Evolutionary conservation across 202 grass and related monocot species (phyloP).

Genomic region (Saccharum hybrid): DNA sequence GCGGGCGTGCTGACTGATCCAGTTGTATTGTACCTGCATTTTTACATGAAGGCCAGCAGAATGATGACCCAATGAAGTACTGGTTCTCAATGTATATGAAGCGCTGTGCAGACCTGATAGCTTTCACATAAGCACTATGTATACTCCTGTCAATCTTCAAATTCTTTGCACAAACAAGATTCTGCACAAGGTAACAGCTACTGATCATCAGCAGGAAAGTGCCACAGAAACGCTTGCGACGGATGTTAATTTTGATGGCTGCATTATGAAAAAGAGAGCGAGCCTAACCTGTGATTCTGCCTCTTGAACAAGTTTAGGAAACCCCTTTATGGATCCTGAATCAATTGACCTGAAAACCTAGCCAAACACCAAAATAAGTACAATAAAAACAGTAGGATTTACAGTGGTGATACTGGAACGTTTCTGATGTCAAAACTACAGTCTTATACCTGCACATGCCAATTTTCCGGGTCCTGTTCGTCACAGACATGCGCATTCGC

Average conservation of each 20-base stretch:
- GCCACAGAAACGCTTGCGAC: background rate
- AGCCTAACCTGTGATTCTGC: conserved; percentile 68
- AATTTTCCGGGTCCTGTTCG: conserved; percentile 79
- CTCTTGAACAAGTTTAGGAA: conserved; percentile 92
- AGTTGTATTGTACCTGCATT: conserved; percentile 70
- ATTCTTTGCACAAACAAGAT: conserved; percentile 93
- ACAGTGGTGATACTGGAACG: background rate
- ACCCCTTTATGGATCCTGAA: conserved; percentile 90
- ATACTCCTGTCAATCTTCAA: conserved; percentile 92
- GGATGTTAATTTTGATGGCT: background rate
- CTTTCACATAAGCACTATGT: conserved; percentile 92
- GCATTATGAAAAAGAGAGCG: background rate
- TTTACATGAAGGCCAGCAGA: conserved; percentile 80
- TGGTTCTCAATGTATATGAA: conserved; percentile 98
- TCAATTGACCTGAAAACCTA: conserved; percentile 93
- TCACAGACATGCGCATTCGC: conserved; percentile 65
- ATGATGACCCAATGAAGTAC: conserved; percentile 95
- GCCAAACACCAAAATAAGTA: conserved; percentile 9
- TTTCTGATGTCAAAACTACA: background rate
- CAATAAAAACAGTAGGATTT: conserved; percentile 12
- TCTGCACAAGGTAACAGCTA: conserved; percentile 53
- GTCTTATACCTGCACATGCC: conserved; percentile 80
- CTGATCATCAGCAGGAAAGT: background rate
- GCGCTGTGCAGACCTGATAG: conserved; percentile 89
- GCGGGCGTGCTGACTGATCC: background rate